phyloP scores from a whole-genome alignment of 805 yeast genomes.

The Ogataea parapolymorpha region DNA sequence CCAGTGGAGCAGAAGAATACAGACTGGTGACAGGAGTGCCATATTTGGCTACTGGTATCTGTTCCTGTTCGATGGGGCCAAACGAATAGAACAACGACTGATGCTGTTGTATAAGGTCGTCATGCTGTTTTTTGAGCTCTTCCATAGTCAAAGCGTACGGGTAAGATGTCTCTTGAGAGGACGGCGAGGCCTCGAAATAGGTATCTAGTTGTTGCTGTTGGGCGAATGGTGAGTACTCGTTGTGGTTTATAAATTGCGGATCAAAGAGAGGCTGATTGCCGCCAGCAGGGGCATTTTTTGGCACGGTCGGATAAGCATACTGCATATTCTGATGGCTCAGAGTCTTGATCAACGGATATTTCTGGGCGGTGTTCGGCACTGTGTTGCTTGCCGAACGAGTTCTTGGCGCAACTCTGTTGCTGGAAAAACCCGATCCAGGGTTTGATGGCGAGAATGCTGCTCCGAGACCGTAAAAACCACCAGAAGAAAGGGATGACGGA shows the following conservation, averaged over 20 bases:
- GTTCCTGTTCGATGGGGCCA: conserved; percentile 1
- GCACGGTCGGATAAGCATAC: conserved; percentile 1
- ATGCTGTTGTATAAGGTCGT: conserved; percentile 18
- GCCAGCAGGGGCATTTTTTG: conserved; percentile 4
- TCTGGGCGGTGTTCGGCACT: conserved; percentile 5
- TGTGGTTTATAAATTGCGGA: conserved; percentile 12
- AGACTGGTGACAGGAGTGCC: background rate
- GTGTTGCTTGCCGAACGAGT: conserved; percentile 21
- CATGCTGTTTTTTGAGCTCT: conserved; percentile 24
- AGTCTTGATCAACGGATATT: conserved; percentile 9
- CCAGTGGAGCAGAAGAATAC: background rate
- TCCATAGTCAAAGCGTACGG: conserved; percentile 11
- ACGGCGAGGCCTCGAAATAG: conserved; percentile 5
- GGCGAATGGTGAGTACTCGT: background rate
- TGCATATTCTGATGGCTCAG: background rate
- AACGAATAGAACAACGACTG: conserved; percentile 16
- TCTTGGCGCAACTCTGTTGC: conserved; percentile 9
- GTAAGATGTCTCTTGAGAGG: background rate
- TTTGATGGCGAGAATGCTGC: conserved; percentile 11
- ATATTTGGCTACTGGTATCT: background rate
- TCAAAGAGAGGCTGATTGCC: conserved; percentile 14
- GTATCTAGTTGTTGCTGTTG: conserved; percentile 17
- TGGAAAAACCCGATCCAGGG: background rate
- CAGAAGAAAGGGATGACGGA: conserved; percentile 10
- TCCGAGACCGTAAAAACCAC: conserved; percentile 3